A percentile compares a stretch with the other conserved stretches of the same genome.
Conservation (phyloP, 148 eudicot genomes). For the Silene latifolia region DNA sequence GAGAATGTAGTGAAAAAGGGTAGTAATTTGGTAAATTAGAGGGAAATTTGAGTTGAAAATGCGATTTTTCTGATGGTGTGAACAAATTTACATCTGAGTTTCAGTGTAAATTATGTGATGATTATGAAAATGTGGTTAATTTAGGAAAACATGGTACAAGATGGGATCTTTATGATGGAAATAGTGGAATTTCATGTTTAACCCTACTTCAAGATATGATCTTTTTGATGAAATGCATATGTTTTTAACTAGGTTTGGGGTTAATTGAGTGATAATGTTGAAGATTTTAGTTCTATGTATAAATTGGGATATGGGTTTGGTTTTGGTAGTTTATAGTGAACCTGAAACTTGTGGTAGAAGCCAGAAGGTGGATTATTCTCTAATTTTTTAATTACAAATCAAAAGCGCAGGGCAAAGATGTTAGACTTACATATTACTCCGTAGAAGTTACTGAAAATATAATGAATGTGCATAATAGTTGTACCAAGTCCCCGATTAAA, state of each 20-base stretch:
- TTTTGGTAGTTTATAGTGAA: conserved; percentile 19
- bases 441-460: too few relatives aligned
- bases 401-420: too few relatives aligned
- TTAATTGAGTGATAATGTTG: conserved; percentile 20
- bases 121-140: conserved; percentile 3
- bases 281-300: conserved; percentile 9
- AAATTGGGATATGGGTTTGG: not conserved
- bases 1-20: too few relatives aligned
- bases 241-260: conserved; percentile 4
- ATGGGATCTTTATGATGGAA: conserved; percentile 14
- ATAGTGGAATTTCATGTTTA: not conserved
- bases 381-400: too few relatives aligned
- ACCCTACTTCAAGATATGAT: conserved; percentile 13
- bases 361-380: too few relatives aligned
- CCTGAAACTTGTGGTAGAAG: too few relatives aligned
- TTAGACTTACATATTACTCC: too few relatives aligned
- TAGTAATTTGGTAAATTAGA: not conserved
- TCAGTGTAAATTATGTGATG: not conserved
- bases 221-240: not conserved
- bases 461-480: too few relatives aligned
- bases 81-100: too few relatives aligned
- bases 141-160: not conserved
- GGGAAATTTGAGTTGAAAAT: not conserved
- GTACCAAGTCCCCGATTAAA: too few relatives aligned
- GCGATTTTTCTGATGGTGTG: conserved; percentile 8